A percentile compares a stretch with the other conserved stretches of the same genome.
phyloP scores from a whole-genome alignment of 768 basidiomycete genomes.

The Lyophyllum atratum region DNA sequence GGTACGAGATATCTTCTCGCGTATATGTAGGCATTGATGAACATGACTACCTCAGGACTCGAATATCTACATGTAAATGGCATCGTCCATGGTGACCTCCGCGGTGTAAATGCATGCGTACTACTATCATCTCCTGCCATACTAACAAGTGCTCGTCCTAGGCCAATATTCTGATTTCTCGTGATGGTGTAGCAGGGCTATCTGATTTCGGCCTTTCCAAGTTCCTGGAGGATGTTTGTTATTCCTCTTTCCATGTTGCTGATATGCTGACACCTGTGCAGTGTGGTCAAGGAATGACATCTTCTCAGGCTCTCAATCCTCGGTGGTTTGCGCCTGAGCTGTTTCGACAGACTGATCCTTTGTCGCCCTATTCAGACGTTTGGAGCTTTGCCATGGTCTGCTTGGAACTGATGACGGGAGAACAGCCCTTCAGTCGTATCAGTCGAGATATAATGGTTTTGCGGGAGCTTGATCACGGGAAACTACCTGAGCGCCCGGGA shows the following conservation, averaged over 20 bases:
- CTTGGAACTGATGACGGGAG: slow-evolving; percentile 46
- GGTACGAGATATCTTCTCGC: slow-evolving; percentile 23
- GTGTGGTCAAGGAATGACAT: slow-evolving; percentile 29
- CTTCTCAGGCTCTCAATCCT: slow-evolving; percentile 28
- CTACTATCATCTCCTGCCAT: neutral
- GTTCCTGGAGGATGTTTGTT: slow-evolving; percentile 37
- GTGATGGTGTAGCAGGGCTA: slow-evolving; percentile 37
- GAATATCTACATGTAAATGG: slow-evolving; percentile 39
- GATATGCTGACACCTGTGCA: too few species aligned
- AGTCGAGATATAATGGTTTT: slow-evolving; percentile 35
- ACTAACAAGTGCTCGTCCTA: slow-evolving; percentile 15
- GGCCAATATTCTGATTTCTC: slow-evolving; percentile 47
- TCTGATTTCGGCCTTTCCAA: slow-evolving; percentile 49
- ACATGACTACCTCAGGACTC: slow-evolving; percentile 30
- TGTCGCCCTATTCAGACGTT: slow-evolving; percentile 42
- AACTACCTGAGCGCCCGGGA: slow-evolving; percentile 39
- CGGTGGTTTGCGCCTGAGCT: slow-evolving; percentile 47
- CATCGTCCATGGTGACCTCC: slow-evolving; percentile 44
- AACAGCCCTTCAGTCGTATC: slow-evolving; percentile 37
- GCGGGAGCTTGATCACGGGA: slow-evolving; percentile 34
- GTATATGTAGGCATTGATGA: neutral
- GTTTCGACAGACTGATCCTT: slow-evolving; percentile 26
- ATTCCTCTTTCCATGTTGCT: too few species aligned
- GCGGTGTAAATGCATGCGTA: slow-evolving; percentile 30
- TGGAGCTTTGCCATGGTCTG: slow-evolving; percentile 54